Percentiles rank a stretch among this genome's conserved stretches.
Evolutionary conservation across 306 rosid genomes (phyloP).

Genomic region (Hippophae rhamnoides): DNA sequence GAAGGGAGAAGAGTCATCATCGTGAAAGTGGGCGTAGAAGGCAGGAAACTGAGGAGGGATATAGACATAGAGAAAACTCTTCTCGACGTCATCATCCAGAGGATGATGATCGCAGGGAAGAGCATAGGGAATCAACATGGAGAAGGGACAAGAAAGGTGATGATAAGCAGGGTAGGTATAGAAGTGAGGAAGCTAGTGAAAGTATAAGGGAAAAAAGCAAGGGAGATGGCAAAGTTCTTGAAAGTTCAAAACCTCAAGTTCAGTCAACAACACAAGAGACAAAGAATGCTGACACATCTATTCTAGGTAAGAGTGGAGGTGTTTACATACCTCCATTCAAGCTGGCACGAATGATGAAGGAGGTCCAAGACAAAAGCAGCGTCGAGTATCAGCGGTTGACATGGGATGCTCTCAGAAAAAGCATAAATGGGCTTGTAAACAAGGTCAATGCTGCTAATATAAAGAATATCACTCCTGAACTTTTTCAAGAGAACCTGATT

Average conservation of each 20-base stretch:
- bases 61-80: background rate
- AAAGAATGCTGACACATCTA: slow-evolving; percentile 25
- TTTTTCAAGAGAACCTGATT: slow-evolving; percentile 67
- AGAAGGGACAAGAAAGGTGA: background rate
- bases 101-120: no score
- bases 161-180: background rate
- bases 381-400: slow-evolving; percentile 76
- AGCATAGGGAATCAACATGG: background rate
- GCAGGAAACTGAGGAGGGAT: background rate
- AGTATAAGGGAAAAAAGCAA: background rate
- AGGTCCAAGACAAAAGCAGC: slow-evolving; percentile 81
- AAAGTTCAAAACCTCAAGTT: no score
- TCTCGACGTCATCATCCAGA: background rate
- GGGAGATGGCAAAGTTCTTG: no score
- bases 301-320: slow-evolving; percentile 79
- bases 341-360: slow-evolving; percentile 90
- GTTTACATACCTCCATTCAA: slow-evolving; percentile 90
- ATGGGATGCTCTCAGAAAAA: slow-evolving; percentile 96
- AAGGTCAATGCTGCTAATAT: slow-evolving; percentile 87
- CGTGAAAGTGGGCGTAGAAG: background rate
- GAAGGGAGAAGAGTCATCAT: background rate
- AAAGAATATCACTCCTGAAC: slow-evolving; percentile 74
- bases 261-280: no score
- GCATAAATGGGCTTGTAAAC: slow-evolving; percentile 87
- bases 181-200: background rate